Base-by-base conservation (phyloP, 2,329 filamentous ascomycete genomes). In the Fusarium chlamydosporum region DNA sequence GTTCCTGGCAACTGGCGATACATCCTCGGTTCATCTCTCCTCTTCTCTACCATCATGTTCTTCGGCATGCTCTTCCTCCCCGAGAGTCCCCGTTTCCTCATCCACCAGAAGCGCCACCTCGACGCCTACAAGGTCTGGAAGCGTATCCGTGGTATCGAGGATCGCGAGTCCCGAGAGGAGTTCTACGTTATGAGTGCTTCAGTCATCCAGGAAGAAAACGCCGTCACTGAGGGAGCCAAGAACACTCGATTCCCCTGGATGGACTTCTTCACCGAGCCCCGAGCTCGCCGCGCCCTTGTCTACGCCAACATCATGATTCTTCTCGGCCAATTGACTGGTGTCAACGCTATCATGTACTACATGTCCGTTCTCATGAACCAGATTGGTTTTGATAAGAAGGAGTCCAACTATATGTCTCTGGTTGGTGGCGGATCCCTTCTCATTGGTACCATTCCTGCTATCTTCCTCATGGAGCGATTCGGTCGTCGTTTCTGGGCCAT, bases 401-500 rank as follows among this genome's bases (percentile, higher is more conserved):
- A 89, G 50, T 79, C 88, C 16, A 91, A 89, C 61, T 92, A 92
- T 82, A 92, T 93, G 90, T 92, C 90, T 0, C 84, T 92, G 0
- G 90, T 93, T 15, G 90, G 91, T 4, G 90, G 90, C 27, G 90
- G 88, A 6, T 81, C 89, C 0, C 83, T 93, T 1, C 83, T 92
- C 0, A 71, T 93, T 16, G 90, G 89, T 23, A 90, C 89, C 0
- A 89, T 92, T 34, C 89, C 89, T 0, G 89, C 89, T 1, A 87
- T 90, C 56, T 84, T 91, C 75, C 86, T 86, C 67, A 93, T 93
- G 90, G 91, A 93, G 74, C 86, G 83, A 4, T 92, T 89, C 48
- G 90, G 90, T 13, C 88, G 91, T 23, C 88, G 90, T 6, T 92
- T 92, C 84, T 92, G 90, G 91, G 91, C 90, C 33, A 91, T 89